phyloP scores from a whole-genome alignment of 305 asterid genomes.

The Fraxinus dipetala region DNA sequence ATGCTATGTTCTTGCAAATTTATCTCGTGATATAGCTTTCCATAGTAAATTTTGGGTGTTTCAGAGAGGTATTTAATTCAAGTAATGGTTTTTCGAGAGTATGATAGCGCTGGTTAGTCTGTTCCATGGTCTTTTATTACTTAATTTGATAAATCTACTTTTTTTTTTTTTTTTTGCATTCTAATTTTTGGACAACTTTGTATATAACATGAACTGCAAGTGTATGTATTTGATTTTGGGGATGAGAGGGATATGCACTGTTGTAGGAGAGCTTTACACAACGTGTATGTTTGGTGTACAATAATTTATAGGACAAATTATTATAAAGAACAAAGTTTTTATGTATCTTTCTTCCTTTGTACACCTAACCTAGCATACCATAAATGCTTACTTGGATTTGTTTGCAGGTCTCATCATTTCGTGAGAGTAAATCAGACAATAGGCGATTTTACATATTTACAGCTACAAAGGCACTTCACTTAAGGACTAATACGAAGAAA shows the following conservation, averaged over 20 bases:
- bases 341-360: neutral
- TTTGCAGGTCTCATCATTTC: conserved; percentile 78
- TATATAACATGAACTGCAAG: neutral
- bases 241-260: neutral
- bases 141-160: conserved; percentile 3
- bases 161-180: neutral
- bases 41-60: neutral
- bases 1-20: neutral
- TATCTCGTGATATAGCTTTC: neutral
- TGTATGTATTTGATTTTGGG: neutral
- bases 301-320: neutral
- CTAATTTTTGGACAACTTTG: neutral
- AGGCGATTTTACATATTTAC: conserved; percentile 86
- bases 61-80: neutral
- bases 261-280: neutral
- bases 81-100: neutral
- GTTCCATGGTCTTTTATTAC: conserved; percentile 2
- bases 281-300: neutral
- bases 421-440: conserved; percentile 88
- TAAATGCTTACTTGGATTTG: conserved; percentile 5
- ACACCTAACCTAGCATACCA: neutral
- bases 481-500: conserved; percentile 69
- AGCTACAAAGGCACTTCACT: conserved; percentile 84
- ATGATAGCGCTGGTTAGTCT: neutral
- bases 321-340: neutral